phyloP scores from a whole-genome alignment of 1,139 yeast species.

The Magnusiomyces ingens region DNA sequence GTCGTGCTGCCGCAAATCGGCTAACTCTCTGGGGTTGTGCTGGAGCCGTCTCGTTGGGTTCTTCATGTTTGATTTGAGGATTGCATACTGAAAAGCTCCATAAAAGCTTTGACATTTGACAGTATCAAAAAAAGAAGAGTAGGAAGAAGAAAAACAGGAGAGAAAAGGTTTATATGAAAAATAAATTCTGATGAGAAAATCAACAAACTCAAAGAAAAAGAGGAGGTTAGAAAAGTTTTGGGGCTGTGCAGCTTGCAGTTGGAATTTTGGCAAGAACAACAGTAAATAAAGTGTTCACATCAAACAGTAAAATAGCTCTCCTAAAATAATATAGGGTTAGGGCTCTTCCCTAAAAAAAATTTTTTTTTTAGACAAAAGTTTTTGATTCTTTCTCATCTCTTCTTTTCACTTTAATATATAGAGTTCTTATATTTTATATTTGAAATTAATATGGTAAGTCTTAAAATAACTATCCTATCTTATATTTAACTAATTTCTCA shows the following conservation, averaged over 20 bases:
- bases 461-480: background rate
- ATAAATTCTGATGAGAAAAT: background rate
- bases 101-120: background rate
- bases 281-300: constrained; percentile 8
- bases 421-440: background rate
- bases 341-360: background rate
- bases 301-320: background rate
- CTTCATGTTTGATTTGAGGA: background rate
- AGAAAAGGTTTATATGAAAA: background rate
- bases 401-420: too few species aligned
- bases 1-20: background rate
- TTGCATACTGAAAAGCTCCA: constrained; percentile 5
- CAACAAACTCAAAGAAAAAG: too few species aligned
- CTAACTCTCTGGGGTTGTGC: background rate
- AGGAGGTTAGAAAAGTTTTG: background rate
- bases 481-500: background rate
- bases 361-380: too few species aligned
- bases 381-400: too few species aligned
- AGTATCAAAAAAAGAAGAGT: background rate
- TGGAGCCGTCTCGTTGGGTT: background rate
- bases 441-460: background rate
- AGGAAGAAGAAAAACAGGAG: background rate
- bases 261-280: constrained; percentile 2
- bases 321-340: constrained; percentile 3
- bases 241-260: background rate